Base-by-base conservation (phyloP, 164 flowering plant genomes). In the Protea cynaroides region DNA sequence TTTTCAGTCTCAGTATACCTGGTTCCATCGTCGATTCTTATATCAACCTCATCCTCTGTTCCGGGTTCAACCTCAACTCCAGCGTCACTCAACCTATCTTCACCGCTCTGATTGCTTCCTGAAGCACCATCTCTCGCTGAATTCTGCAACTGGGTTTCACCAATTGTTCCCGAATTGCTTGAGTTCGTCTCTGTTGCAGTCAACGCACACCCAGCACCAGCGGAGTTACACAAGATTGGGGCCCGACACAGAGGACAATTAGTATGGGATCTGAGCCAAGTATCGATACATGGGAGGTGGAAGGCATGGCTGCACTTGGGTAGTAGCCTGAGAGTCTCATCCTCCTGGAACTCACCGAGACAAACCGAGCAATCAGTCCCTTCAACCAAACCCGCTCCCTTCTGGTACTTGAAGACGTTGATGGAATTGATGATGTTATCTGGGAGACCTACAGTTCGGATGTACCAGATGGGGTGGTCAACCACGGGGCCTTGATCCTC, bases 211-310 rank as follows among this genome's bases (percentile, higher is more conserved):
- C 46, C n/a, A 13, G 49, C 15, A 15, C 49, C 46, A 7, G 7
- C 55, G 4, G 64, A 0, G 13, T 29, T 65, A 8, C 65, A 17
- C 0, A 82, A 74, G 25, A 87, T 80, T 1, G 50, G 58, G 0
- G 89, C 84, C 13, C 89, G 86, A 67, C 94, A 88, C 11, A 82
- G 12, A 0, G 94, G 94, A 61, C 94, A 88, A 65, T 72, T 86
- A 21, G 75, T 80, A 65, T 86, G 89, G 7, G 86, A 78, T 65
- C 79, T 71, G 40, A 82, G 64, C 86, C 86, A 82, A 12, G 79
- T 65, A 56, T 78, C 83, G 8, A 82, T 80, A 53, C 86, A 82
- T 4, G 83, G 71, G n/a, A 79, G 53, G 57, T 82, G 85, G 56
- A 82, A 82, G 10, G 80, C 80, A 40, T 82, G 85, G 70, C 57